Conservation (phyloP, 306 rosid genomes). For the Leucaena leucocephala region DNA sequence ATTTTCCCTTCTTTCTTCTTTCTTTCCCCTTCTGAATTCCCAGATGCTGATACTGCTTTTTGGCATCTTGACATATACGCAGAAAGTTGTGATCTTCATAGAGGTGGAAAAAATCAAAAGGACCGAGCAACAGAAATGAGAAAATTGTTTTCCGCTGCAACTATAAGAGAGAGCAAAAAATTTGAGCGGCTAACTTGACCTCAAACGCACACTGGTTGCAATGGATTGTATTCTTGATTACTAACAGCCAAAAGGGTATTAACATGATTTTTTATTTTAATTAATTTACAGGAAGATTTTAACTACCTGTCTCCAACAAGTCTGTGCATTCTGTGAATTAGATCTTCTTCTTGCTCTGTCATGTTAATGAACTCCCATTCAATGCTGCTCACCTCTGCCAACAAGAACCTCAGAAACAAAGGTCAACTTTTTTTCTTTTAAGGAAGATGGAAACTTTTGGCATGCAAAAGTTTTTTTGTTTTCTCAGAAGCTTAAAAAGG, state of each 20-base stretch:
- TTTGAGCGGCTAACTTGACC: too few species aligned
- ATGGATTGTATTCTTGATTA: neutral
- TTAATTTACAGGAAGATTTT: neutral
- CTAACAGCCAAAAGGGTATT: neutral
- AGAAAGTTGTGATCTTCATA: neutral
- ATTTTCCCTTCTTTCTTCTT: too few species aligned
- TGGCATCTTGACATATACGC: neutral
- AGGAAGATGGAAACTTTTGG: neutral
- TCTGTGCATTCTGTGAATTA: conserved; percentile 57
- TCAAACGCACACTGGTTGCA: neutral
- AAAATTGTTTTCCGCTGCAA: neutral
- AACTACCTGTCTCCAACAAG: conserved; percentile 61
- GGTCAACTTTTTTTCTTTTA: neutral
- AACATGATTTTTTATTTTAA: neutral
- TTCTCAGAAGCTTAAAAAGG: neutral
- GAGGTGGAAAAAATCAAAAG: neutral
- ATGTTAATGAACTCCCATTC: conserved; percentile 63
- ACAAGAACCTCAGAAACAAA: neutral
- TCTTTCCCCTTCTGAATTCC: too few species aligned
- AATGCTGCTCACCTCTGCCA: conserved; percentile 62
- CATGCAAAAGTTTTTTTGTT: neutral
- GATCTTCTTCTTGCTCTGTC: conserved; percentile 66
- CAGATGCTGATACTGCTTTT: neutral
- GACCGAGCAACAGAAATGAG: neutral
- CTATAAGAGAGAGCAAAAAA: too few species aligned